Conservation (phyloP, 78 protist genomes). For the Guillardia theta region DNA sequence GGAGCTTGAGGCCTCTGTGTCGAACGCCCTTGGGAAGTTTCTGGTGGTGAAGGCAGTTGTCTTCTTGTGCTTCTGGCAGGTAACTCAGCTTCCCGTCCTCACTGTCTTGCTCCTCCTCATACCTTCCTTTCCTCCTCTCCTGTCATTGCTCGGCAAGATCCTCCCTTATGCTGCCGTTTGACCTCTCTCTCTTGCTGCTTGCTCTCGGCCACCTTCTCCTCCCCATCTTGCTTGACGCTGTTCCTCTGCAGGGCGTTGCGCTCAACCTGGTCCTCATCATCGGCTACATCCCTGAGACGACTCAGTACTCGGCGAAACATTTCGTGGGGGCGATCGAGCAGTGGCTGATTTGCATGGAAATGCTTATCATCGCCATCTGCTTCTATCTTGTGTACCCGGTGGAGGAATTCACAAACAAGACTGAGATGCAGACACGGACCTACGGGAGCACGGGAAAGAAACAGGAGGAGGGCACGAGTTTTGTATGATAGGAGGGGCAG, state of each 20-base stretch:
- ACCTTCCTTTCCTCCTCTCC: too few relatives aligned
- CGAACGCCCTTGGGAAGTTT: background rate
- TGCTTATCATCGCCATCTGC: conserved; percentile 13
- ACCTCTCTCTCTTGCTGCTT: too few relatives aligned
- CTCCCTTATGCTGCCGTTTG: too few relatives aligned
- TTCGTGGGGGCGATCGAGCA: background rate
- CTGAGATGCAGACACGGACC: too few relatives aligned
- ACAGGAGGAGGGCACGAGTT: too few relatives aligned
- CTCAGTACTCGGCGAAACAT: background rate
- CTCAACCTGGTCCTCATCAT: conserved; percentile 2
- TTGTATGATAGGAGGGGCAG: too few relatives aligned
- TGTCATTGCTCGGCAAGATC: too few relatives aligned
- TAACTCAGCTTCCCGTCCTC: too few relatives aligned
- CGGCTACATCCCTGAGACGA: background rate
- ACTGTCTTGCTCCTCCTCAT: too few relatives aligned
- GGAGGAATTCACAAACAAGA: too few relatives aligned
- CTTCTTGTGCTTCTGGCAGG: background rate
- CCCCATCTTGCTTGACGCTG: background rate
- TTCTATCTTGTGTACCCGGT: background rate
- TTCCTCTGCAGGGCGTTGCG: background rate
- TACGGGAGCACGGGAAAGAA: too few relatives aligned
- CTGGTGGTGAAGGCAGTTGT: background rate
- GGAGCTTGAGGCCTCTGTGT: background rate
- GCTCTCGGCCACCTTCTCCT: background rate
- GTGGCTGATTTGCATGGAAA: conserved; percentile 36